Evolutionary conservation across 1,284 basidiomycete genomes (phyloP), one percentile per base, ranked within the genome.

Genomic region (Erythrobasidium hasegawianum): DNA sequence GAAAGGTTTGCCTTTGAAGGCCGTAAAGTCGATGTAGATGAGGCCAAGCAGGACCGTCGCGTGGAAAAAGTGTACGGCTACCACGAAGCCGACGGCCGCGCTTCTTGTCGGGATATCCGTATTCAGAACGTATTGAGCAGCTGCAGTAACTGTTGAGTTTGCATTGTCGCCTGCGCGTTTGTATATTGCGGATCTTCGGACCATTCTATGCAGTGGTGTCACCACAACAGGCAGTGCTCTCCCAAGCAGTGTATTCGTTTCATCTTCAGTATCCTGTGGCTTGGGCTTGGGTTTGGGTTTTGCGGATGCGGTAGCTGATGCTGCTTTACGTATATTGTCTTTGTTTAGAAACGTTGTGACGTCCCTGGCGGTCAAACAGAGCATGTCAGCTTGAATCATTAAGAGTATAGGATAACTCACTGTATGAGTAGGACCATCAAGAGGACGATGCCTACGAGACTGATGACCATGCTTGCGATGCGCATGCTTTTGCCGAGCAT

Each of bases 51-150:
- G 41, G 20, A 57, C 27, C 10, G 45, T 29, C 22, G 55, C 61
- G 9, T 39, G 50, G 16, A 58, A 58, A 24, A 65, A 27, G 56
- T 65, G 62, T 0, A 33, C 20, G 3, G 45, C 18, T 3, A 55
- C 56, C 10, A 45, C 54, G 18, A 65, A 65, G 2, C 55, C 62
- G 24, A 65, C 55, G 11, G 62, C 62, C 1, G 50, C 62, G 26
- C 29, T 26, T 22, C 62, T 11, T 1, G 29, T 47, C 18, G 62
- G 62, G 16, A 65, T 45, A 26, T 65, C 62, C n/a, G 55, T 50
- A 43, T 53, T 40, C n/a, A 52, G 54, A 16, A 58, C 47, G 49
- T 65, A 65, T 16, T 45, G 26, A 13, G 47, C 20, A 26, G 40
- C 26, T 16, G 41, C 14, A 50, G 55, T 14, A 1, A 43, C 38